Evolutionary conservation across 106 monocot species (phyloP), one percentile per base, ranked within the genome.

Genomic region (Platanthera guangdongensis): DNA sequence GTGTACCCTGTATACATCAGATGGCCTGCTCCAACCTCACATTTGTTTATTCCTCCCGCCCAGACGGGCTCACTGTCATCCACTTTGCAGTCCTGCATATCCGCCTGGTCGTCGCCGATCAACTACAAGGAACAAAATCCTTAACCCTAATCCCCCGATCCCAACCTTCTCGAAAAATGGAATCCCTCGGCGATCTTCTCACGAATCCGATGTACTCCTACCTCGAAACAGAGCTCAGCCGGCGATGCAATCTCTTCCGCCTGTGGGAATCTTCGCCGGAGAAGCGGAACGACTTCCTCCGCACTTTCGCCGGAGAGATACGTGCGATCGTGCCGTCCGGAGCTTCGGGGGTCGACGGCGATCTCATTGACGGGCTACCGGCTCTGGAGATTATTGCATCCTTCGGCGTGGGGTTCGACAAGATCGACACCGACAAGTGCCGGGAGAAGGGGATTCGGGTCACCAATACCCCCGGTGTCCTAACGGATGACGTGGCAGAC

Each of bases 401-500:
- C 75, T 88, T 80, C 81, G 82, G 84, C 80, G 86, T 88, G 39
- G 91, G 88, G 4, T 79, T 88, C 53, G 88, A 88, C 76, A 84
- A 86, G 80, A 80, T 91, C 18, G 88, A 88, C 63, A 79, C 88
- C 47, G 81, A 7, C 39, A 86, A 82, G 84, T 91, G 91, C 78
- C 65, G 63, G 72, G 84, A 84, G 82, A 71, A 57, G 22, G 88
- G 91, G 19, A 82, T 91, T 49, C 50, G 86, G 74, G 88, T 88
- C 53, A 88, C 88, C 59, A 87, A 88, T 57, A 88, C 88, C 51
- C 88, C 88, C 54, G 88, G 85, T 50, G 88, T 88, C 6, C 83
- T 88, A 25, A 85, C 88, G 18, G 85, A 88, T 15, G 88, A 88
- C 75, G 85, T 90, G 46, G 85, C 89, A 25, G 92, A 92, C 59